These are phyloP conservation scores for Pichia sporocuriosa DNA, from an alignment of 805 yeast genomes.

Conservation along the genomic window DNA sequence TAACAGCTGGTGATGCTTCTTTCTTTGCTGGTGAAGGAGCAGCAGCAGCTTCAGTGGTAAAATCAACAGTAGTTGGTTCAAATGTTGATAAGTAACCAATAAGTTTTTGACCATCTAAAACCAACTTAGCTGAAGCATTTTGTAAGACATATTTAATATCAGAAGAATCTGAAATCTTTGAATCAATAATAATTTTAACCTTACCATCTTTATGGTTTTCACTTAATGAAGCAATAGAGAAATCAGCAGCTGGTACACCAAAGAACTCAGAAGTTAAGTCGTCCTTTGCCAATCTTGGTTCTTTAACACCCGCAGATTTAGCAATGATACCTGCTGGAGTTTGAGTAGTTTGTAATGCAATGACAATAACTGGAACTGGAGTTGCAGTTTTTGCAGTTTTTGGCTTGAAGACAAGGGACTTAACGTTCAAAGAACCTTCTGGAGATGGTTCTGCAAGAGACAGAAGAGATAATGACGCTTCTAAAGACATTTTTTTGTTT, in stretches of 20 bases:
- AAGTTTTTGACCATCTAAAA: slow-evolving; percentile 41
- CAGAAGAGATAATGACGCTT: slow-evolving; percentile 59
- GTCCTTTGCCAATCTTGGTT: slow-evolving; percentile 82
- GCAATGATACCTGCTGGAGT: slow-evolving; percentile 68
- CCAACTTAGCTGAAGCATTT: slow-evolving; percentile 46
- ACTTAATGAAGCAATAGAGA: slow-evolving; percentile 48
- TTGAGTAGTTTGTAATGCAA: slow-evolving; percentile 63
- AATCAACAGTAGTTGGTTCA: slow-evolving; percentile 50
- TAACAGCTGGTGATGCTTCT: slow-evolving; percentile 30
- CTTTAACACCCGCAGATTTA: slow-evolving; percentile 62
- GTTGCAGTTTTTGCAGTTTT: slow-evolving; percentile 78
- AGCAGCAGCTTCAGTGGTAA: slow-evolving; percentile 37
- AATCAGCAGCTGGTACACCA: slow-evolving; percentile 50
- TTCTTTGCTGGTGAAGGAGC: slow-evolving; percentile 28
- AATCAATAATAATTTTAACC: slow-evolving; percentile 54
- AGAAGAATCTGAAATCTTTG: slow-evolving; percentile 37
- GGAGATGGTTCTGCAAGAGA: slow-evolving; percentile 51
- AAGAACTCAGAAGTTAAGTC: slow-evolving; percentile 67
- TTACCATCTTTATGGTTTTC: slow-evolving; percentile 43
- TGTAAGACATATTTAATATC: slow-evolving; percentile 36
- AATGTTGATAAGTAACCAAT: slow-evolving; percentile 45
- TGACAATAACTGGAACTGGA: slow-evolving; percentile 73
- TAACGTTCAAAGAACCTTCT: slow-evolving; percentile 50
- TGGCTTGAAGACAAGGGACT: slow-evolving; percentile 83
- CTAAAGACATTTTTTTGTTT: slow-evolving; percentile 47